Conservation (phyloP, 805 yeast genomes). For the Yamadazyma scolyti region DNA sequence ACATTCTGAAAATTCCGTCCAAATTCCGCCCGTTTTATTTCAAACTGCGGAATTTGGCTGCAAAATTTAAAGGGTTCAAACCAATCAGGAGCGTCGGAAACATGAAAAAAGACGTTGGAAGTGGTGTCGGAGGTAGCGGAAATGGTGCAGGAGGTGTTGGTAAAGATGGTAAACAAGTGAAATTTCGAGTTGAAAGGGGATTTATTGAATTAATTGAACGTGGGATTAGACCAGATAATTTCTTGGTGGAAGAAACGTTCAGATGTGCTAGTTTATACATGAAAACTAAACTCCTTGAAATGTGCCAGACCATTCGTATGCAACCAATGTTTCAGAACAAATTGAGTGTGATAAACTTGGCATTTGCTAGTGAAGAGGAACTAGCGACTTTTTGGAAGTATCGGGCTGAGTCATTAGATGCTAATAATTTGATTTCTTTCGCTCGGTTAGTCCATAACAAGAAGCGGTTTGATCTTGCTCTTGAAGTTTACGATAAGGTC, state of each 20-base stretch:
- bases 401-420: slow-evolving; percentile 13
- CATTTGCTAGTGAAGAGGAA: slow-evolving; percentile 11
- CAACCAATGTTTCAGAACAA: slow-evolving; percentile 15
- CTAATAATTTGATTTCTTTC: slow-evolving; percentile 25
- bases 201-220: slow-evolving; percentile 25
- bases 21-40: slow-evolving; percentile 6
- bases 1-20: slow-evolving; percentile 2
- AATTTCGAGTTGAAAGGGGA: slow-evolving; percentile 29
- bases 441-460: slow-evolving; percentile 28
- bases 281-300: slow-evolving; percentile 9
- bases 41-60: neutral
- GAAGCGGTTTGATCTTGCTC: too few species aligned
- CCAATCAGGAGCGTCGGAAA: slow-evolving; percentile 8
- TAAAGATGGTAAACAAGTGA: slow-evolving; percentile 21
- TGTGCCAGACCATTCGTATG: slow-evolving; percentile 10
- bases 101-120: slow-evolving; percentile 6
- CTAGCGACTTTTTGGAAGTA: slow-evolving; percentile 6
- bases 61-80: slow-evolving; percentile 3
- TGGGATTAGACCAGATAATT: slow-evolving; percentile 35
- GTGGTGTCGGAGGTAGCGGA: neutral
- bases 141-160: slow-evolving; percentile 1
- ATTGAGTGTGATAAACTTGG: slow-evolving; percentile 20
- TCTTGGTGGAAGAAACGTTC: slow-evolving; percentile 29
- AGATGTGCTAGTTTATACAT: slow-evolving; percentile 17
- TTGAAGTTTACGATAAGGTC: too few species aligned